Base-by-base conservation (phyloP, 768 basidiomycete species). In the Agaricus subrufescens region DNA sequence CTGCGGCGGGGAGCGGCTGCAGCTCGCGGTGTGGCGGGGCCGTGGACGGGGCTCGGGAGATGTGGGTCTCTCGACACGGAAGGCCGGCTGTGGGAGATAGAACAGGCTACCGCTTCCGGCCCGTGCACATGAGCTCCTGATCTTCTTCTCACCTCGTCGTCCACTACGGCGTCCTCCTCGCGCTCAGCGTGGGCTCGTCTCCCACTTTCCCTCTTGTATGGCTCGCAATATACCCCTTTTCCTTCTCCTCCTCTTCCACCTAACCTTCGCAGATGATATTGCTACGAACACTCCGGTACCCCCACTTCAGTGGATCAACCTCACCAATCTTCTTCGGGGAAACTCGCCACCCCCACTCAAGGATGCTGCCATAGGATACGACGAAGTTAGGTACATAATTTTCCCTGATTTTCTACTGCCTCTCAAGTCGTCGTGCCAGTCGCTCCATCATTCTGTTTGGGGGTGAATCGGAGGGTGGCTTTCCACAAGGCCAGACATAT, bases 231-330 rank as follows among this genome's bases (percentile, higher is more conserved):
- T 61, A 58, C 50, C 56, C 48, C 46, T 63, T 63, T 59, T 66
- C 58, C 58, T 64, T 52, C 61, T 66, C 59, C 61, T 67, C 61
- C 66, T 66, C 60, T 56, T 62, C 56, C 60, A 54, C 52, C 30
- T 63, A 51, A 62, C 64, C 62, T 55, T 60, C 56, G 73, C 80
- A 50, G 81, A 82, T 63, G 68, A 73, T 51, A 78, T 83, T 52
- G 79, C 84, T 14, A 82, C 80, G 1, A 68, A 61, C 59, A 78
- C 76, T 38, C 73, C 83, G 3, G 71, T 85, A 6, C 85, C 86
- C 26, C 85, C 85, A 40, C 73, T 87, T 3, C 85, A 89, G 69
- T 87, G 85, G 90, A 81, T 92, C 66, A 88, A 89, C 67, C 72
- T 91, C 62, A 80, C 86, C 4, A 58, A 61, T 60, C 71, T 83